Evolutionary conservation across 2,329 filamentous ascomycete species (phyloP), one percentile per base, ranked within the genome.

Genomic region (Colletotrichum sp.): DNA sequence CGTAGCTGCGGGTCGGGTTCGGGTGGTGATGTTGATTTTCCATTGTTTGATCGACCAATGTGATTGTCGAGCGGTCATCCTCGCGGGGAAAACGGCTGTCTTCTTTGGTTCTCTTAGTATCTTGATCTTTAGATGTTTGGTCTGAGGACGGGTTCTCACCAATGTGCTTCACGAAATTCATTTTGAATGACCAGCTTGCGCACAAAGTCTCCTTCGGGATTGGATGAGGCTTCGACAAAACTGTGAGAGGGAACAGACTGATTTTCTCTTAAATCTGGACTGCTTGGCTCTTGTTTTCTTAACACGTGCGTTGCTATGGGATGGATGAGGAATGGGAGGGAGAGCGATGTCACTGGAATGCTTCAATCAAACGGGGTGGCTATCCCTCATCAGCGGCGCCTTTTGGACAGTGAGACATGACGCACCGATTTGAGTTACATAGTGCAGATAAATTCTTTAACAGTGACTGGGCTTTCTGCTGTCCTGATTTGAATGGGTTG

Each of bases 291-390:
- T 21, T 75, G 24, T 67, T 72, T 63, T 18, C n/a, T 26, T 67
- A 49, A 30, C 55, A 64, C 30, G n/a, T 49, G 68, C 63, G 72
- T 75, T 75, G 72, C n/a, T 44, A 44, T 36, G 72, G 39, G 28
- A n/a, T 8, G 30, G 28, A n/a, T 6, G 30, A 26, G 8, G 8
- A 28, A 57, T 13, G 5, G 2, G 32, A 65, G 18, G 60, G 55
- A 67, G 55, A 57, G 55, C 26, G 55, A 55, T n/a, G 21, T 13
- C 21, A 52, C 52, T 75, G 72, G 72, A 75, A 75, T 75, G 72
- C 68, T 67, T 75, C 72, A 72, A 67, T 60, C 57, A 62, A 57
- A 26, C 6, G 26, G 32, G 57, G 16, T 9, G n/a, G 15, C n/a
- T n/a, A n/a, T 6, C 15, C 12, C 10, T 57, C 26, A n/a, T 21